These are phyloP conservation scores for Cochlearia excelsa DNA, from an alignment of 345 rosid species.

Conservation along the genomic window DNA sequence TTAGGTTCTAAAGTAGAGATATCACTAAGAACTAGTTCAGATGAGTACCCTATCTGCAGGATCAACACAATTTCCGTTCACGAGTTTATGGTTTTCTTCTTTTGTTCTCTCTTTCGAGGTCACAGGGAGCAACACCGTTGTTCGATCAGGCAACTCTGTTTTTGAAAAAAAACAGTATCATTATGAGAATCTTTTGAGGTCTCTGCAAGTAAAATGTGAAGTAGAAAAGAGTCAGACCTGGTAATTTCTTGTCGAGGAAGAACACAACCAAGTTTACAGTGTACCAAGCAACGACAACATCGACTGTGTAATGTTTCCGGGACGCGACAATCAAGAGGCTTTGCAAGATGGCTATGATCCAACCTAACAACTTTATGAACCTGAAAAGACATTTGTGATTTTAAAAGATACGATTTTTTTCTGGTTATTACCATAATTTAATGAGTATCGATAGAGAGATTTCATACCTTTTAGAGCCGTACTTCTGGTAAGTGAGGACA, in stretches of 20 bases:
- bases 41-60: conserved; percentile 78
- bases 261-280: conserved; percentile 92
- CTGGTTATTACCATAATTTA: no score
- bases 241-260: conserved; percentile 89
- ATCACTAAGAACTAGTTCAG: neutral
- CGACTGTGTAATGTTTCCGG: conserved; percentile 95
- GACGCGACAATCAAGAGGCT: conserved; percentile 91
- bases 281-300: conserved; percentile 96
- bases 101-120: conserved; percentile 68
- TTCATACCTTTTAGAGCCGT: conserved; percentile 80
- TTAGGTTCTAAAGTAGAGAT: neutral
- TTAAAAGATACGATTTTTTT: no score
- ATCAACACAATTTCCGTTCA: conserved; percentile 73
- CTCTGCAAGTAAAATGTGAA: neutral
- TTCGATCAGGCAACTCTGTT: conserved; percentile 89
- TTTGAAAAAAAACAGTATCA: conserved; percentile 11
- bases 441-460: no score
- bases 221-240: conserved; percentile 47
- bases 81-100: conserved; percentile 84
- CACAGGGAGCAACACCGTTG: conserved; percentile 58
- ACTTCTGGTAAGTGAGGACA: conserved; percentile 91
- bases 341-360: conserved; percentile 76
- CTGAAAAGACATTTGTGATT: conserved; percentile 35
- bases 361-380: conserved; percentile 75
- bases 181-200: conserved; percentile 12